Conservation (phyloP, 495 filamentous ascomycete species). For the Annulohypoxylon moriforme region DNA sequence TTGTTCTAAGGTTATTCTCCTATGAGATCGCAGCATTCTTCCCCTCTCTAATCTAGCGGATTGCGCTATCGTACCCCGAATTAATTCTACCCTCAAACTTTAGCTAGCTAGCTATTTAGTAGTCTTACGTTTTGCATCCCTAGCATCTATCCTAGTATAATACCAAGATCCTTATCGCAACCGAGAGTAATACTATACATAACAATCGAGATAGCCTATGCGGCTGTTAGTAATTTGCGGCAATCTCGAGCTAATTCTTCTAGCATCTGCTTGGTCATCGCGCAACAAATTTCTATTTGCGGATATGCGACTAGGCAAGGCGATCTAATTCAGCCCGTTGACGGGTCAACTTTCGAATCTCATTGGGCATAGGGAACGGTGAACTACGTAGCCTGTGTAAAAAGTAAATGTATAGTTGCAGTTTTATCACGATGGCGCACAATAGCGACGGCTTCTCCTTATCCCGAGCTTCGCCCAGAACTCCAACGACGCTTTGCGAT, state of each 20-base stretch:
- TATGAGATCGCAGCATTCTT: conserved; percentile 28
- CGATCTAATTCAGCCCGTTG: background rate
- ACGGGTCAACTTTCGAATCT: background rate
- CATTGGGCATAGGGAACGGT: background rate
- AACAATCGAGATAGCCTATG: conserved; percentile 40
- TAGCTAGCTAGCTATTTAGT: too few species aligned
- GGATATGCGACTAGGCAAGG: conserved; percentile 18
- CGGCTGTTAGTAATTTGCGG: conserved; percentile 19
- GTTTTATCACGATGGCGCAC: conserved; percentile 5
- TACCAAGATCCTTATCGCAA: conserved; percentile 4
- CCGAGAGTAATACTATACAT: background rate
- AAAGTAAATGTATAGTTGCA: conserved; percentile 9
- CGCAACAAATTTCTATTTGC: conserved; percentile 32
- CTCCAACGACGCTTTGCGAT: background rate
- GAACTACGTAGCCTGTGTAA: background rate
- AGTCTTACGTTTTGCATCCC: background rate
- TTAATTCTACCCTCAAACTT: conserved; percentile 13
- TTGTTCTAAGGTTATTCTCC: conserved; percentile 22
- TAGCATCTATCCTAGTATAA: background rate
- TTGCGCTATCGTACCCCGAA: conserved; percentile 19
- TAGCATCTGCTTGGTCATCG: conserved; percentile 30
- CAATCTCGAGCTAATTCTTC: conserved; percentile 5
- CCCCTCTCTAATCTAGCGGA: conserved; percentile 20
- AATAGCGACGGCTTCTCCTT: background rate
- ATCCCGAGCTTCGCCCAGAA: conserved; percentile 42